These are phyloP conservation scores for Mortierella sp. DNA, from an alignment of 371 early-diverging fungal genomes.

Conservation along the genomic window DNA sequence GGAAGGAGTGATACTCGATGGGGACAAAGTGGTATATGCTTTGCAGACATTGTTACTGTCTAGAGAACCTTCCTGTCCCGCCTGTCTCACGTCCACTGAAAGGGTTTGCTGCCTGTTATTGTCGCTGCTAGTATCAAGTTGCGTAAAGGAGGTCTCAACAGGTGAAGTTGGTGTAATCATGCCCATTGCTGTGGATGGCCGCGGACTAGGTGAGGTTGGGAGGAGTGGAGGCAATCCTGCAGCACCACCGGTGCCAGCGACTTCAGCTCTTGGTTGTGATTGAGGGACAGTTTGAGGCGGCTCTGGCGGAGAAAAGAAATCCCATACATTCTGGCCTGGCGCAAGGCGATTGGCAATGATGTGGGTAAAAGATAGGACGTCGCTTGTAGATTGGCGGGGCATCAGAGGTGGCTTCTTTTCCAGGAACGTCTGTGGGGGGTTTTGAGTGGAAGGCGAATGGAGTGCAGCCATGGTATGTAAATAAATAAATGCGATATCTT, in stretches of 20 bases:
- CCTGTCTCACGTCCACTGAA: background rate
- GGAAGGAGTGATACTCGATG: constrained; percentile 5
- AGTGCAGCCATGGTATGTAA: constrained; percentile 19
- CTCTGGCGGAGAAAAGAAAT: constrained; percentile 37
- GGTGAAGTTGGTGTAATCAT: constrained; percentile 6
- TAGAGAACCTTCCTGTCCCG: background rate
- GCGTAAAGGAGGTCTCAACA: background rate
- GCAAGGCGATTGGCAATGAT: constrained; percentile 51
- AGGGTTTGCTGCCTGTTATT: constrained; percentile 6
- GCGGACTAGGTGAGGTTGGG: constrained; percentile 7
- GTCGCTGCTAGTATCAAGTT: background rate
- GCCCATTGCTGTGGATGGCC: background rate
- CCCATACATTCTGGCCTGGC: constrained; percentile 45
- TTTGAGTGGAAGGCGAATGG: constrained; percentile 10
- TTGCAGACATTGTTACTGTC: constrained; percentile 3
- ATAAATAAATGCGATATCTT: background rate
- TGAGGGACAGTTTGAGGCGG: background rate
- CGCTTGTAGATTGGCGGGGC: constrained; percentile 49
- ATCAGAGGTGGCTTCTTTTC: constrained; percentile 46
- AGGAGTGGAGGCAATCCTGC: constrained; percentile 6
- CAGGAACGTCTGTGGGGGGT: constrained; percentile 39
- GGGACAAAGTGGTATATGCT: background rate
- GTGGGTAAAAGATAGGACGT: constrained; percentile 45
- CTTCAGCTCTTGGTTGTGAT: background rate
- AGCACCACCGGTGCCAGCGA: background rate